phyloP scores from a whole-genome alignment of 2,329 filamentous ascomycete species.

The Cryphonectria naterciae region DNA sequence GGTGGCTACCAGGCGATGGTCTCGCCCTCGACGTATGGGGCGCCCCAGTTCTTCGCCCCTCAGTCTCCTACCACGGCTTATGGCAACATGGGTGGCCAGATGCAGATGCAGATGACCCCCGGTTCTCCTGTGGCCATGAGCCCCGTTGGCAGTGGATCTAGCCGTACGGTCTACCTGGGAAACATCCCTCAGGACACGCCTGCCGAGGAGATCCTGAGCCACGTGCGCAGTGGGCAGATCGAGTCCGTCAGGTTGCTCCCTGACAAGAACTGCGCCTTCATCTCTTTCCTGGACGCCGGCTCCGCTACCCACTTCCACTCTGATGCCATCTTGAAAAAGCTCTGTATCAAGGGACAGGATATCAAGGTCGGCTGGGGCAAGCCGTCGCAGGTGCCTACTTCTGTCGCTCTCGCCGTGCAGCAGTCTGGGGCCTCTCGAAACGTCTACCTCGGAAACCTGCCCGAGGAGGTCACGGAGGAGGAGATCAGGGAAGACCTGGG shows the following conservation, averaged over 20 bases:
- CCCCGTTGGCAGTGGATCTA: conserved; percentile 85
- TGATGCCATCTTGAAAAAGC: conserved; percentile 98
- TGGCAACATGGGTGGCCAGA: conserved; percentile 63
- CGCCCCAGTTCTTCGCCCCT: conserved; percentile 79
- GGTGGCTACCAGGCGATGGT: conserved; percentile 84
- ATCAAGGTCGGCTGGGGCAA: conserved; percentile 99
- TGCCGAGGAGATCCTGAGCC: conserved; percentile 93
- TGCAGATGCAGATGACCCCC: conserved; percentile 62
- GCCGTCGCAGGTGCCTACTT: conserved; percentile 95
- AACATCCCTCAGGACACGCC: conserved; percentile 98
- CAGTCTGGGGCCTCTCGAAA: conserved; percentile 96
- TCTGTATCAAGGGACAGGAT: conserved; percentile 97
- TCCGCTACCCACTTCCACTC: conserved; percentile 99
- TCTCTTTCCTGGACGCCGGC: conserved; percentile 96
- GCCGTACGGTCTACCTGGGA: conserved; percentile 93
- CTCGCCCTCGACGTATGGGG: conserved; percentile 81
- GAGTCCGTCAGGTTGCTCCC: conserved; percentile 96
- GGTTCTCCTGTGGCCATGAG: conserved; percentile 76
- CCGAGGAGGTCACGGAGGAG: conserved; percentile 88
- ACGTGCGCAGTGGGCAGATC: conserved; percentile 96
- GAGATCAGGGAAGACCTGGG: conserved; percentile 92
- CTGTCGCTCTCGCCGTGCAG: conserved; percentile 94
- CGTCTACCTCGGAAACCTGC: conserved; percentile 91
- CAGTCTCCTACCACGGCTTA: conserved; percentile 86
- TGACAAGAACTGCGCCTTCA: conserved; percentile 99